Conservation (phyloP, 148 eudicot species). For the Tetragonia tetragonoides region DNA sequence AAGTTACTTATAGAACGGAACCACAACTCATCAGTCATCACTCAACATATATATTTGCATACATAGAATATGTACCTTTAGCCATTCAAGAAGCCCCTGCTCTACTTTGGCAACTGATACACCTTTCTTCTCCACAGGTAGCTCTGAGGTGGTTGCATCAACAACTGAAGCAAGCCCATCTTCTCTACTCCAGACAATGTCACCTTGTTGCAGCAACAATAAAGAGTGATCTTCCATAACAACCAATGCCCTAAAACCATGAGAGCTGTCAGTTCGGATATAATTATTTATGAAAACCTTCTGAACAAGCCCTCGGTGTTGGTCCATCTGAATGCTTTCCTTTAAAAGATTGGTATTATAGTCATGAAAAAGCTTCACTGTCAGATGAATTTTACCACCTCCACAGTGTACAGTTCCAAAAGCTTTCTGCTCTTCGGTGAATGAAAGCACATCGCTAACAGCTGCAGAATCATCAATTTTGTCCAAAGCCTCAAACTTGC, state of each 20-base stretch:
- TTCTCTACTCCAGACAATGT: constrained; percentile 93
- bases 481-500: constrained; percentile 55
- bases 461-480: constrained; percentile 53
- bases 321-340: constrained; percentile 70
- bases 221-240: constrained; percentile 98
- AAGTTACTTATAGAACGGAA: not conserved
- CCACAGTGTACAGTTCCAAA: constrained; percentile 69
- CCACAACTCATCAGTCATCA: constrained; percentile 5
- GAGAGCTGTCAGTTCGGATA: constrained; percentile 78
- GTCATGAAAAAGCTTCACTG: constrained; percentile 61
- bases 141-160: constrained; percentile 84
- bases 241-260: constrained; percentile 92
- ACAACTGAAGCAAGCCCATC: constrained; percentile 93
- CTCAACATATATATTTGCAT: not conserved
- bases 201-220: constrained; percentile 90
- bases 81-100: constrained; percentile 92
- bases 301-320: constrained; percentile 64
- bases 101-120: constrained; percentile 98
- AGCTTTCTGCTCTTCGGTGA: constrained; percentile 69
- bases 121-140: constrained; percentile 87
- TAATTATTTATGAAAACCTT: constrained; percentile 84
- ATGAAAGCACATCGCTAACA: constrained; percentile 64
- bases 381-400: constrained; percentile 57
- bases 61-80: constrained; percentile 57
- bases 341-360: constrained; percentile 54